A percentile compares a stretch with the other conserved stretches of the same genome.
These are phyloP conservation scores for Rhododendron williamsianum DNA, from an alignment of 148 eudicot species.

Conservation along the genomic window DNA sequence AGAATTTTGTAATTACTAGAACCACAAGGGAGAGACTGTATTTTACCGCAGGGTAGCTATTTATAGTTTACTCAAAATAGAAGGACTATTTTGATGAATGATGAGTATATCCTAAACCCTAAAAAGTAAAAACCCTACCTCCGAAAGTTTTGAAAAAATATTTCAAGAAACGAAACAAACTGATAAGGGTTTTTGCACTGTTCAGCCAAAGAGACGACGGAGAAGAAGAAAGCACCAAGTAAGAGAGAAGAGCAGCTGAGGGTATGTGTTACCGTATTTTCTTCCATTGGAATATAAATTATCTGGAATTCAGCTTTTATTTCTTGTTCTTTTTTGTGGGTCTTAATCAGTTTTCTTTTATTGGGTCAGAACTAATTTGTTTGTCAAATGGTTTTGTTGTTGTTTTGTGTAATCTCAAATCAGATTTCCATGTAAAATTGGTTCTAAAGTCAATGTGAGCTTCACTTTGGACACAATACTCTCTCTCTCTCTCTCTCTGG, in stretches of 20 bases:
- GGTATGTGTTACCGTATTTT: not conserved
- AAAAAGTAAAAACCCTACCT: not conserved
- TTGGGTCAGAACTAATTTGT: not conserved
- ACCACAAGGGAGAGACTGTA: too few species aligned
- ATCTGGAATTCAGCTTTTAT: not conserved
- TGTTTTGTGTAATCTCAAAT: not conserved
- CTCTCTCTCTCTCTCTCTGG: too few species aligned
- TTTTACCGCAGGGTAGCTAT: too few species aligned
- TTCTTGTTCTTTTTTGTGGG: not conserved
- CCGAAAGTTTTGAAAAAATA: not conserved
- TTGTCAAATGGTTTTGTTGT: not conserved
- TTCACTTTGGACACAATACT: not conserved
- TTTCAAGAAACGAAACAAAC: not conserved
- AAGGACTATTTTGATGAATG: too few species aligned
- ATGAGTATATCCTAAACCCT: too few species aligned
- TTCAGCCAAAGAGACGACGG: not conserved
- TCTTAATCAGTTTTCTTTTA: not conserved
- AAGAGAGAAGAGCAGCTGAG: not conserved
- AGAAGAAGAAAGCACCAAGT: not conserved
- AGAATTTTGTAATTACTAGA: too few species aligned
- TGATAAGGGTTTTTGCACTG: not conserved
- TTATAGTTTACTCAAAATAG: too few species aligned
- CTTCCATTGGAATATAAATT: not conserved
- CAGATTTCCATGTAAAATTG: not conserved
- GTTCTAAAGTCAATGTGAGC: not conserved